Percentiles rank a stretch among this genome's conserved stretches.
Conservation (phyloP, 2,329 filamentous ascomycete species). For the Aspergillus clavatus region DNA sequence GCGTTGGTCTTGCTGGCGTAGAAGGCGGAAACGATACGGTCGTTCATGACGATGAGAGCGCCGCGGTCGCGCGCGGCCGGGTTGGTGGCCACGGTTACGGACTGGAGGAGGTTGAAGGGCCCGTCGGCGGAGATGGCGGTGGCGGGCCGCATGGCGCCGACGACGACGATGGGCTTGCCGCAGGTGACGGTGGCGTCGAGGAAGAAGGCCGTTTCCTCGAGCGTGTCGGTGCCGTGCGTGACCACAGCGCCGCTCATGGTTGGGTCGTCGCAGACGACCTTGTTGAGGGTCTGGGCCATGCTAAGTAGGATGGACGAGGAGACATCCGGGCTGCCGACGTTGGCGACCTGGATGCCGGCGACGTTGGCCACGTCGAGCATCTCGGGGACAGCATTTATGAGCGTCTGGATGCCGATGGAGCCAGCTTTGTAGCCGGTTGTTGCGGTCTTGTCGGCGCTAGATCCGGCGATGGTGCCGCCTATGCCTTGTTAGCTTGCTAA, state of each 20-base stretch:
- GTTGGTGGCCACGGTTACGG: slow-evolving; percentile 52
- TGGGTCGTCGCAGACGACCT: slow-evolving; percentile 19
- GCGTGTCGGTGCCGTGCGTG: slow-evolving; percentile 62
- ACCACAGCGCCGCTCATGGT: slow-evolving; percentile 35
- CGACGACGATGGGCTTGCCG: slow-evolving; percentile 56
- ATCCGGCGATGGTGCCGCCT: slow-evolving; percentile 26
- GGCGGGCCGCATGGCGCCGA: slow-evolving; percentile 60
- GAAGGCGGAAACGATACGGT: slow-evolving; percentile 55
- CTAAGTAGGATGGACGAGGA: slow-evolving; percentile 20
- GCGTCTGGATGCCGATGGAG: slow-evolving; percentile 19
- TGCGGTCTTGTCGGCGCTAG: slow-evolving; percentile 20
- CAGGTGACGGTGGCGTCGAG: slow-evolving; percentile 54
- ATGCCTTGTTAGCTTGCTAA: no score
- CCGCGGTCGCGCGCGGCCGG: slow-evolving; percentile 48
- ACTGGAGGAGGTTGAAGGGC: slow-evolving; percentile 57
- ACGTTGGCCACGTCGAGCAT: slow-evolving; percentile 25
- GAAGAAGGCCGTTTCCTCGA: slow-evolving; percentile 62
- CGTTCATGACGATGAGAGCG: slow-evolving; percentile 58
- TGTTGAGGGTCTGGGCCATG: slow-evolving; percentile 18
- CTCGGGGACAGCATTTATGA: slow-evolving; percentile 23
- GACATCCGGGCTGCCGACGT: slow-evolving; percentile 24
- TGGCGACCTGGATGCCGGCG: slow-evolving; percentile 23
- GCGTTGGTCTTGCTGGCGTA: slow-evolving; percentile 60
- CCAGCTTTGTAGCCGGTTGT: slow-evolving; percentile 24
- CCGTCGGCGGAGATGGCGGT: slow-evolving; percentile 61